Evolutionary conservation across 2,329 filamentous ascomycete genomes (phyloP).

Genomic region (Diaporthe citri): DNA sequence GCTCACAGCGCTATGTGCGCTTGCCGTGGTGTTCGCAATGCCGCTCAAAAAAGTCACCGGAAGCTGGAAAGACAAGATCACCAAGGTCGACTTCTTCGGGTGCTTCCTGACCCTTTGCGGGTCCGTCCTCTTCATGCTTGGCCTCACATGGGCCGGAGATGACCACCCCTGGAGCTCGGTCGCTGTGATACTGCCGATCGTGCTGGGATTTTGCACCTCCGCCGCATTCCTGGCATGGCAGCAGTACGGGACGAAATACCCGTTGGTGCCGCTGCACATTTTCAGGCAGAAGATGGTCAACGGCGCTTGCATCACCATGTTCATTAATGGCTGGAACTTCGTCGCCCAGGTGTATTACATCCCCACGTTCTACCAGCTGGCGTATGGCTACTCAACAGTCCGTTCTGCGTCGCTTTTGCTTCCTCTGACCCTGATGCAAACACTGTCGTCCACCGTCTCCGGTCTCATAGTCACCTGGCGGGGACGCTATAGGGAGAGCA

Average conservation of each 20-base stretch:
- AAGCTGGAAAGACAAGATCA: constrained; percentile 32
- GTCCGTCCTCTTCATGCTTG: constrained; percentile 7
- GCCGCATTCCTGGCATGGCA: constrained; percentile 31
- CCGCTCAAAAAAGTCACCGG: constrained; percentile 39
- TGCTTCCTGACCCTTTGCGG: constrained; percentile 10
- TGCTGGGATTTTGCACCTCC: constrained; percentile 25
- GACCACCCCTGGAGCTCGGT: constrained; percentile 38
- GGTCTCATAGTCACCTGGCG: constrained; percentile 38
- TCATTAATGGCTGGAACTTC: constrained; percentile 41
- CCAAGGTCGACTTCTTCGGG: constrained; percentile 38
- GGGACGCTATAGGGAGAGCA: constrained; percentile 34
- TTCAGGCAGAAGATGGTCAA: constrained; percentile 37
- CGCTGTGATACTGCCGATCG: constrained; percentile 33
- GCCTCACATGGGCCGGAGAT: constrained; percentile 32
- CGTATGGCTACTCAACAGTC: constrained; percentile 39
- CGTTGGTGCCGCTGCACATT: constrained; percentile 34
- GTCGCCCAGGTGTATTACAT: constrained; percentile 41
- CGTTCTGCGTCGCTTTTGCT: constrained; percentile 37
- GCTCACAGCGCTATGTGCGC: constrained; percentile 35
- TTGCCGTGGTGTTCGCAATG: constrained; percentile 38
- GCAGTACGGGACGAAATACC: background rate
- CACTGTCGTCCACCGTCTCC: constrained; percentile 34
- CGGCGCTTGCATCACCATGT: constrained; percentile 31
- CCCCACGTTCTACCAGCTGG: constrained; percentile 42
- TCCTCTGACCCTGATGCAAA: constrained; percentile 40